Base-by-base conservation (phyloP, 805 yeast genomes). In the Metschnikowia colocasiae region DNA sequence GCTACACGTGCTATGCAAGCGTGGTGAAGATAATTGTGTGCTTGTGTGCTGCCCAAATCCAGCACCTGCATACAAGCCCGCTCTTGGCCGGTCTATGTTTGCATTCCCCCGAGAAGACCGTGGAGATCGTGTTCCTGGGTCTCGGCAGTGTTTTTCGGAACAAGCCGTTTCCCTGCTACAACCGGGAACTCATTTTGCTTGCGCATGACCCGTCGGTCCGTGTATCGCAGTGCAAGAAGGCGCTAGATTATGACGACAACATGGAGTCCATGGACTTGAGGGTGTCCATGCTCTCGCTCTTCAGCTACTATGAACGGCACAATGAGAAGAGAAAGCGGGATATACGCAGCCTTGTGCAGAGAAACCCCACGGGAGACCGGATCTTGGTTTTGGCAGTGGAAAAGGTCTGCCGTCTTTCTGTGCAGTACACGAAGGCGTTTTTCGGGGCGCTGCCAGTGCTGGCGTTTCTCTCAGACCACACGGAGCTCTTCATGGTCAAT, bases 111-210 rank as follows among this genome's bases (percentile, higher is more conserved):
- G 59, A 62, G 47, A 61, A 67, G 67, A 60, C 58, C 46, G 60
- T 60, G 8, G 69, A 64, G 38, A 59, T 42, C 35, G 43, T 57
- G 0, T 63, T 70, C 43, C 58, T 59, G 31, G 74, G 74, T 1
- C 50, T 69, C 8, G 52, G 52, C 10, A 53, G 54, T 1, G 22
- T 48, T 5, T 50, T 26, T 49, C 49, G 47, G 47, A 48, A 49
- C 20, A 38, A 42, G n/a, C 64, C 67, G 0, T 35, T 39, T n/a
- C 56, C 67, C 0, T 62, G 63, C 39, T 68, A 59, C 43, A 45
- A 49, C 8, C 49, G 65, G 20, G 74, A 69, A 38, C 47, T 54
- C 23, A 19, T 46, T 2, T 46, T 67, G n/a, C 40, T 65, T 6
- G 55, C 47, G 29, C 52, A 54, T 23, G 69, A 64, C 40, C 48